Base-by-base conservation (phyloP, 2,329 filamentous ascomycete genomes). In the Arthrobotrys entomopaga region DNA sequence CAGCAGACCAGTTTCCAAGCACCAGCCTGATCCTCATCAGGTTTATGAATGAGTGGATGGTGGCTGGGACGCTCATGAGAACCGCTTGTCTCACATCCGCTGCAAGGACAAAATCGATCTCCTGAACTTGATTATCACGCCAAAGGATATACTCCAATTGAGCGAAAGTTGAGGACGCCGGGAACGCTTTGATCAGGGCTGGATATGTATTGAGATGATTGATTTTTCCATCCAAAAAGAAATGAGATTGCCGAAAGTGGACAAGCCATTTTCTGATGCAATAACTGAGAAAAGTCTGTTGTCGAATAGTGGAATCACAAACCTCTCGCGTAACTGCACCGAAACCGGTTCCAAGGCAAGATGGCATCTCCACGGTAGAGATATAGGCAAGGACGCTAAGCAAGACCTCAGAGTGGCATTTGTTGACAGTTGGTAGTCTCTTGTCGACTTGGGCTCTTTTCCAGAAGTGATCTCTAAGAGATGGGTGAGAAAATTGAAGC, bases 401-500 rank as follows among this genome's bases (percentile, higher is more conserved):
- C 2, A 72, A 19, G 5, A 72, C 67, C 16, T 72, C 67, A 3
- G 60, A 54, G 24, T 72, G 49, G 40, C 67, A 72, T 16, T 61
- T 65, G 3, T 43, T 58, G 4, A 34, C 24, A 16, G 15, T 56
- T 3, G 67, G 67, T 2, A 72, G 54, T 1, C 38, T 54, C 42
- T 72, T 59, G 16, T 72, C 54, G 3, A 20, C 29, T 42, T 65
- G 42, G 3, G 54, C 46, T 26, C 59, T 72, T 19, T 65, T 65
- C 67, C 67, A 72, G 24, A 72, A 72, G n/a, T 65, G 53, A 13
- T 64, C 54, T 20, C 65, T 72, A 7, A 72, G 54, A 8, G 67
- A 64, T 19, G 56, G 67, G 15, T 72, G 67, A 1, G 67, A 64
- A 15, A 72, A 72, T 20, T 59, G 60, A 22, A 72, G 43, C 6